Evolutionary conservation across 176 grass and related monocot species (phyloP), one percentile per base, ranked within the genome.

Genomic region (Aegilops umbellulata): DNA sequence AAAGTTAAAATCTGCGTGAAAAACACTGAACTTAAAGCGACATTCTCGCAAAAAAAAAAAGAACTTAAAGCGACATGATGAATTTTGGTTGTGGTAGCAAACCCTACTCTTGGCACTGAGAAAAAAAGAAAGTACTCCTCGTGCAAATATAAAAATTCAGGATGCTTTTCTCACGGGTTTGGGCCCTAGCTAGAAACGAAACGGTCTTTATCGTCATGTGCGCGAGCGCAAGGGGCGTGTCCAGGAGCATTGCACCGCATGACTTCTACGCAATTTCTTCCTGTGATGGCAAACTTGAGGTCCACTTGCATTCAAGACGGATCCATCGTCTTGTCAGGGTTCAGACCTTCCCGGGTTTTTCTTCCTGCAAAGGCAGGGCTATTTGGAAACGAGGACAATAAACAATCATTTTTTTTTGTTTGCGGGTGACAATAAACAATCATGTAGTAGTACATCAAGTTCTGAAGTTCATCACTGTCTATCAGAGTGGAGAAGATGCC

Each of bases 251-350:
- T 85, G 90, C 82, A 91, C 90, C 86, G 58, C 86, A 85, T 88
- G 90, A 13, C 77, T 88, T 91, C 4, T 65, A 85, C 89, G 89
- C 85, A 27, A 88, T 88, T 85, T 85, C 90, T 88, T 88, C 77
- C 15, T 76, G 4, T 10, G 76, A 69, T 19, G 47, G 80, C 85
- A 30, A 38, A 4, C 22, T 7, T 15, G 15, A 39, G 69, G 77
- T 8, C 90, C 86, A 85, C 90, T 11, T 35, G 77, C 77, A 58
- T 82, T 71, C 16, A 32, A 34, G 27, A 34, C 69, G 2, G 61
- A 49, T 55, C 77, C 29, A 2, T 20, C 55, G 23, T 5, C 38
- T 81, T 55, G 82, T 34, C 76, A 5, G 34, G 30, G 5, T 25
- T 25, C 60, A 10, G 4, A 3, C 17, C 0, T 46, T 66, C 44